Evolutionary conservation across 1,284 basidiomycete species (phyloP).

Genomic region (Pulveroboletus sp.): DNA sequence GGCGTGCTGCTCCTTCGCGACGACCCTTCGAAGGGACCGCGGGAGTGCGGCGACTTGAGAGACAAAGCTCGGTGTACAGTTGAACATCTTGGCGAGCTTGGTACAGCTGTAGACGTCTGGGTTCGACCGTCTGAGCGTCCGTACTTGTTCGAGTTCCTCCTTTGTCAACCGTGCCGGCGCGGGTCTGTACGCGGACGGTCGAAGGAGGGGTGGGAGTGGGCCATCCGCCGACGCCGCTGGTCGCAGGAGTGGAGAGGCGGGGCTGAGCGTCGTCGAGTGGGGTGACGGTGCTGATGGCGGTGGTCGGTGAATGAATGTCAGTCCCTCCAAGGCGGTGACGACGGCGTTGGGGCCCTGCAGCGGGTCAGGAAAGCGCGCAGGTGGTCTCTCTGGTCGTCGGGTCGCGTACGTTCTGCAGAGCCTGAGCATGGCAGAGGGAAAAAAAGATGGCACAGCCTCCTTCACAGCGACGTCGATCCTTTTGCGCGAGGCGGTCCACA

Average conservation of each 20-base stretch:
- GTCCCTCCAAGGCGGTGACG: slow-evolving; percentile 50
- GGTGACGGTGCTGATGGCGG: slow-evolving; percentile 70
- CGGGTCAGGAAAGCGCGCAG: slow-evolving; percentile 62
- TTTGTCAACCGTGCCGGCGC: slow-evolving; percentile 43
- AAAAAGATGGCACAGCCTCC: background rate
- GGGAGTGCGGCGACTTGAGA: slow-evolving; percentile 53
- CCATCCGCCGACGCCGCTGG: slow-evolving; percentile 29
- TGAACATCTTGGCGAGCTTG: slow-evolving; percentile 56
- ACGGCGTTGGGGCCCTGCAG: slow-evolving; percentile 54
- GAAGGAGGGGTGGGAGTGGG: slow-evolving; percentile 45
- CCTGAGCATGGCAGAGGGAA: slow-evolving; percentile 19
- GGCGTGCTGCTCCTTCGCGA: slow-evolving; percentile 37
- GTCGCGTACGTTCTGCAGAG: slow-evolving; percentile 38
- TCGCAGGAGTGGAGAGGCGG: slow-evolving; percentile 62
- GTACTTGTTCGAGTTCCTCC: slow-evolving; percentile 52
- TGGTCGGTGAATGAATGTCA: slow-evolving; percentile 76
- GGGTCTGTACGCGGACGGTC: slow-evolving; percentile 36
- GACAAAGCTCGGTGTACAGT: slow-evolving; percentile 53
- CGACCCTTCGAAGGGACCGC: slow-evolving; percentile 40
- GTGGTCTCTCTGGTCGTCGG: slow-evolving; percentile 49
- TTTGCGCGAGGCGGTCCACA: slow-evolving; percentile 16
- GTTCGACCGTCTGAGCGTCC: slow-evolving; percentile 48
- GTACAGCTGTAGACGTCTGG: slow-evolving; percentile 49
- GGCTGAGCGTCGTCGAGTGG: slow-evolving; percentile 60
- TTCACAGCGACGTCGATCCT: slow-evolving; percentile 38